These are phyloP conservation scores for Nicotiana tabacum DNA, from an alignment of 257 asterid species.

Conservation along the genomic window DNA sequence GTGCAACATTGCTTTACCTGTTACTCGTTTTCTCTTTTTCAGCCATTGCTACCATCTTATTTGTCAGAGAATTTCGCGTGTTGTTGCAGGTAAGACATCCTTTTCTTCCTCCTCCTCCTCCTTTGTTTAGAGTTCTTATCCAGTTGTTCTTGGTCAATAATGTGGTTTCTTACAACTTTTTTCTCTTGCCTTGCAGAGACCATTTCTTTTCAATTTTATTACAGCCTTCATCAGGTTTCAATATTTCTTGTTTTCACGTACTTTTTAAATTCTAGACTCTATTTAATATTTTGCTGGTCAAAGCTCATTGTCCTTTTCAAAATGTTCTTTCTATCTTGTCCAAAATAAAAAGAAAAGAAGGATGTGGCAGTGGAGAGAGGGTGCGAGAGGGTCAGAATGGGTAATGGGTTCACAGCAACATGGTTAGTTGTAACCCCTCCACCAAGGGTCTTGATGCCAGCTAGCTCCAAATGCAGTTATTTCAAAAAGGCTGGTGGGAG, in stretches of 20 bases:
- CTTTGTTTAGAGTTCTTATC: not conserved
- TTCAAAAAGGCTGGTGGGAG: not conserved
- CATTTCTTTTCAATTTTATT: constrained; percentile 41
- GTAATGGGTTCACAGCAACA: not conserved
- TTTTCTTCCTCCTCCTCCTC: constrained; percentile 5
- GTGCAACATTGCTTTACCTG: not conserved
- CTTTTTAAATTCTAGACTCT: not conserved
- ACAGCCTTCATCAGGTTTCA: constrained; percentile 56
- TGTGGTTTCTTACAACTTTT: constrained; percentile 8
- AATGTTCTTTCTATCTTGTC: not conserved
- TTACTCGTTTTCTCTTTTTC: constrained; percentile 27
- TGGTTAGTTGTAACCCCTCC: not conserved
- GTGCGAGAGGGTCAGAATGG: not conserved
- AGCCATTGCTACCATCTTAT: constrained; percentile 76
- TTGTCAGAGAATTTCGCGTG: constrained; percentile 59
- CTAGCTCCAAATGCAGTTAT: not conserved
- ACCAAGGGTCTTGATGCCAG: not conserved
- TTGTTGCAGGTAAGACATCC: constrained; percentile 46
- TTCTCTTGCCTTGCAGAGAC: constrained; percentile 57
- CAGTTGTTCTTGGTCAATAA: not conserved
- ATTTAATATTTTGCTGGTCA: not conserved
- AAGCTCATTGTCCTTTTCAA: not conserved
- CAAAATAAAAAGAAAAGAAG: not conserved
- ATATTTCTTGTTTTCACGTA: not conserved
- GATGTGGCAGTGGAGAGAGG: not conserved